phyloP scores from a whole-genome alignment of 495 filamentous ascomycete species.

The Annulohypoxylon nitens region DNA sequence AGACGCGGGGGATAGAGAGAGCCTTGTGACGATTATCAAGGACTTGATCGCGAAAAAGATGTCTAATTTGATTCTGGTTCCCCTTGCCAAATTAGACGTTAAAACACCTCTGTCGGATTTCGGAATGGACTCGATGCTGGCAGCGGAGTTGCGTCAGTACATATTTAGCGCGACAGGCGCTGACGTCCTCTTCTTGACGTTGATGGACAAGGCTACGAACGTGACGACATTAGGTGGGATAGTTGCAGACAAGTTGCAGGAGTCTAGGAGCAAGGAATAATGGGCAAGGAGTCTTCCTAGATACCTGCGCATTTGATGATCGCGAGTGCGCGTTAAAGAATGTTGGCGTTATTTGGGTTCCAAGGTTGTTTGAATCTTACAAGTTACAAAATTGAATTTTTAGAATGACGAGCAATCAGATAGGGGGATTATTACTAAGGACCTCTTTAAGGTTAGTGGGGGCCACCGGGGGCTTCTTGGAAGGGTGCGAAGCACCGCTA shows the following conservation, averaged over 20 bases:
- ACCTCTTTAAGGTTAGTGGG: too few species aligned
- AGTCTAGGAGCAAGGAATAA: neutral
- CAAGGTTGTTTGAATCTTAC: neutral
- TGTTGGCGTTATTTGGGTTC: too few species aligned
- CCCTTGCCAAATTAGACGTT: conserved; percentile 46
- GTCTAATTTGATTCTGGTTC: conserved; percentile 47
- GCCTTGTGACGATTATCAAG: neutral
- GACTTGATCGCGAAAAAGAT: conserved; percentile 45
- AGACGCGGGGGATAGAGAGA: neutral
- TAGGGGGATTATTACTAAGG: neutral
- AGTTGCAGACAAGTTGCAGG: conserved; percentile 3
- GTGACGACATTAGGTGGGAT: neutral
- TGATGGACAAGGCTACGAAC: conserved; percentile 19
- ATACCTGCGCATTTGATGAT: neutral
- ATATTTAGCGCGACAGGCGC: conserved; percentile 48
- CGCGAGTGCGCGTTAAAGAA: neutral
- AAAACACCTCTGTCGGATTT: conserved; percentile 43
- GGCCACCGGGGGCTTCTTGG: neutral
- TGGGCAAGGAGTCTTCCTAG: neutral
- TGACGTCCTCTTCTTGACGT: conserved; percentile 49
- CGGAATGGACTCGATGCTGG: conserved; percentile 59
- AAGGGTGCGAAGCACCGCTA: neutral
- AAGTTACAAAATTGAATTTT: neutral
- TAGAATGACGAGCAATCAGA: neutral
- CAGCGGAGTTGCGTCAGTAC: conserved; percentile 53